phyloP scores from a whole-genome alignment of 2,329 filamentous ascomycete species.

The Dissoconium aciculare region DNA sequence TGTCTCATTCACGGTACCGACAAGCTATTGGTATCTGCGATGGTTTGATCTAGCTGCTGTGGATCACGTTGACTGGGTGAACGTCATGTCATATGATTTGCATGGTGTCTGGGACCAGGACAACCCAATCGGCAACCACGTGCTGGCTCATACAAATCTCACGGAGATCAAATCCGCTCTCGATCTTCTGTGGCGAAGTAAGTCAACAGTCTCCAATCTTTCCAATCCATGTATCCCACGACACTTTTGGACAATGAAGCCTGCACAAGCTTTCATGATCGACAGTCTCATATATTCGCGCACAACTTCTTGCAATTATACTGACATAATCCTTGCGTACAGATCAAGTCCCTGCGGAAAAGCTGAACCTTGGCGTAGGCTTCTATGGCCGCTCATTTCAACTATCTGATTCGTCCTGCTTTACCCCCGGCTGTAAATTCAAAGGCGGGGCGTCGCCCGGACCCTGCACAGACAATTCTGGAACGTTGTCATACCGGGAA shows the following conservation, averaged over 20 bases:
- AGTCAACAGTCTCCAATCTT: no score
- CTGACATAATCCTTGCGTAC: no score
- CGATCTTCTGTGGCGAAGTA: conserved; percentile 35
- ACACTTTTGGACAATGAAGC: no score
- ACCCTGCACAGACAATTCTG: conserved; percentile 18
- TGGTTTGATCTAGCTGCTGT: conserved; percentile 7
- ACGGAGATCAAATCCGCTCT: conserved; percentile 32
- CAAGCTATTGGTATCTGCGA: conserved; percentile 11
- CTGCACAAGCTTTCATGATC: no score
- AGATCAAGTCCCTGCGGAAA: no score
- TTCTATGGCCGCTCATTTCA: conserved; percentile 33
- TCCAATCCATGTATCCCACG: no score
- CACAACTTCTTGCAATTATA: no score
- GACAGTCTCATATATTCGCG: no score
- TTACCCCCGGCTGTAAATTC: conserved; percentile 12
- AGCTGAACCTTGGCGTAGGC: conserved; percentile 33
- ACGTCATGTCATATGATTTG: conserved; percentile 34
- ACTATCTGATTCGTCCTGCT: conserved; percentile 13
- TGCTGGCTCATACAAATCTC: conserved; percentile 32
- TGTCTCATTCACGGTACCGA: conserved; percentile 25
- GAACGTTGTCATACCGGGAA: conserved; percentile 24
- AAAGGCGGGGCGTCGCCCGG: conserved; percentile 14
- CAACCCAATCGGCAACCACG: conserved; percentile 20
- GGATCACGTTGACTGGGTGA: conserved; percentile 14
- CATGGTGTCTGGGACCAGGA: conserved; percentile 26